Base-by-base conservation (phyloP, 2,329 filamentous ascomycete species). In the Mycosphaerelloides madeirae region DNA sequence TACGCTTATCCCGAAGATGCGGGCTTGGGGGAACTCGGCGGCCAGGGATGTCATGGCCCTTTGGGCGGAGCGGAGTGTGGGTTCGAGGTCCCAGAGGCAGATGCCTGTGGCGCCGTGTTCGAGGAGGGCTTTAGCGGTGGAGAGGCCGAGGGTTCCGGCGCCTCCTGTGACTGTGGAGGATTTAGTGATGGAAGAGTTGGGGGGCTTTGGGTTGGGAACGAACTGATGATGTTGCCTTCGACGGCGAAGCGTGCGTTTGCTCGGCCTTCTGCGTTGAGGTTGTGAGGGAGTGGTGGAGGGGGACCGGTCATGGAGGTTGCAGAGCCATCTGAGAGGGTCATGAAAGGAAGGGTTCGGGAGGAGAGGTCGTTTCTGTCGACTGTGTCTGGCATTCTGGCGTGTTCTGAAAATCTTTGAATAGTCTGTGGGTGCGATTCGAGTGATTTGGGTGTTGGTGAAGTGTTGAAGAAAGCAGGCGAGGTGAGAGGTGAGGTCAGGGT, bases 91-190 rank as follows among this genome's bases (percentile, higher is more conserved):
- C 58, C 84, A 77, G 22, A 87, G 71, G 32, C 72, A 73, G 9
- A 85, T 66, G 2, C 77, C 78, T 0, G 67, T 60, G 2, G 80
- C 68, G 6, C 83, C 83, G 57, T 87, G 83, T 63, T 87, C 81
- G 29, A 87, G 79, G 15, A 87, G 72, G 1, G 83, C 83, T 35
- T 73, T 68, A 1, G 76, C 76, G 20, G 76, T 73, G 43, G 72
- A 70, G 7, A 82, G 69, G 6, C 79, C 82, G 0, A 85, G 68
- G 9, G 76, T 80, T 3, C 84, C 84, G 12, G 80, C 76, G 25
- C 83, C 83, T 14, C 83, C 83, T 0, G 83, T 85, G 11, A 86
- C 74, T 73, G 65, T 56, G 33, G 13, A 5, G 35, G 18, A 16
- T 15, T 41, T 18, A 15, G 32, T 16, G 25, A 11, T 11, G 12